These are phyloP conservation scores for Pyronema domesticum DNA, from an alignment of 495 filamentous ascomycete species.

Conservation along the genomic window DNA sequence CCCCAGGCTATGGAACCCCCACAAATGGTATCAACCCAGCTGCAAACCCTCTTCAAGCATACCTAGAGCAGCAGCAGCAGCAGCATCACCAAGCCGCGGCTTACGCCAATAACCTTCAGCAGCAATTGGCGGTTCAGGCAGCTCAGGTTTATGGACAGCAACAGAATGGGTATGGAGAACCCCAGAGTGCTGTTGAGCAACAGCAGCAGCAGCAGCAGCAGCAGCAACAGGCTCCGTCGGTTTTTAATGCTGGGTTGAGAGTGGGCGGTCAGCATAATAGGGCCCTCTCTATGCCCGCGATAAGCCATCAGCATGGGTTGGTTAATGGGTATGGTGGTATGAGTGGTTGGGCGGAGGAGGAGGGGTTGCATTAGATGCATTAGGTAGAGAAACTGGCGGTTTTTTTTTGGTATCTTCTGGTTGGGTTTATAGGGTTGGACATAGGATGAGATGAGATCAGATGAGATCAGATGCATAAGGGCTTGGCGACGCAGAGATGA, in stretches of 20 bases:
- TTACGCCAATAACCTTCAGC: constrained; percentile 33
- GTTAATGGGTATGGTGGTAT: constrained; percentile 47
- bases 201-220: constrained; percentile 19
- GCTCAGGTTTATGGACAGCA: constrained; percentile 36
- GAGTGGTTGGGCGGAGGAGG: constrained; percentile 49
- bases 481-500: background rate
- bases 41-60: constrained; percentile 81
- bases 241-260: constrained; percentile 2
- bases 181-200: constrained; percentile 12
- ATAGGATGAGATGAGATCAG: constrained; percentile 6
- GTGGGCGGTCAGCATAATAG: constrained; percentile 27
- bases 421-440: constrained; percentile 14
- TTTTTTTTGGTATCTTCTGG: constrained; percentile 21
- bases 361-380: constrained; percentile 35
- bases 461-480: no score
- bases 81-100: constrained; percentile 40
- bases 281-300: constrained; percentile 27
- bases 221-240: constrained; percentile 11
- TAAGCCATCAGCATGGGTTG: constrained; percentile 39
- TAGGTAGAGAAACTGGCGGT: no score
- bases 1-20: constrained; percentile 20
- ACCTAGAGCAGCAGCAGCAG: constrained; percentile 54
- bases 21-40: constrained; percentile 39
- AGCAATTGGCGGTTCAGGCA: constrained; percentile 42
- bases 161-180: constrained; percentile 12